Evolutionary conservation across 371 early-diverging fungal species (phyloP).

Genomic region (Apophysomyces variabilis): DNA sequence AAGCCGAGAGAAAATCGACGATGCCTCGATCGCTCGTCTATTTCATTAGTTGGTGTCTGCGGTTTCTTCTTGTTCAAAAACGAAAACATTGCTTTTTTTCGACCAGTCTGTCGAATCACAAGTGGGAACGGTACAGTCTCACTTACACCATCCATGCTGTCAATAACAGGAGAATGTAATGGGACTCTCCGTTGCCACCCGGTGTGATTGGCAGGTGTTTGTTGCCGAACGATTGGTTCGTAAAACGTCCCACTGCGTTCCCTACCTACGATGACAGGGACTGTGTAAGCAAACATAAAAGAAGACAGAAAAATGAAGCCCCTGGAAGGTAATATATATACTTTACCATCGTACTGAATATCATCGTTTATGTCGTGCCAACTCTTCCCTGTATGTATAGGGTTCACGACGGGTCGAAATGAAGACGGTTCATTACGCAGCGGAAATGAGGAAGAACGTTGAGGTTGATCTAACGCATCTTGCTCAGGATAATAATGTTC

Average conservation of each 20-base stretch:
- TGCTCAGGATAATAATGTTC: background rate
- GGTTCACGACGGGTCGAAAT: background rate
- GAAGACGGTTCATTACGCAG: background rate
- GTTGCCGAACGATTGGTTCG: background rate
- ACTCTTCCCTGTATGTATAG: background rate
- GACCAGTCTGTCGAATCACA: background rate
- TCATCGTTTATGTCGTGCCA: background rate
- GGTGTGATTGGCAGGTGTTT: background rate
- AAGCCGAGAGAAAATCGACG: slow-evolving; percentile 17
- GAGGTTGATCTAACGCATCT: background rate
- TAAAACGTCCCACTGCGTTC: background rate
- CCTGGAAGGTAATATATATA: background rate
- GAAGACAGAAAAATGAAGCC: background rate
- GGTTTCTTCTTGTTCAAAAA: slow-evolving; percentile 18
- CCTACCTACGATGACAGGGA: background rate
- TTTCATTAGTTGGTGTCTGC: background rate
- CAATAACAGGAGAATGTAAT: background rate
- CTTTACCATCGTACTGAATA: background rate
- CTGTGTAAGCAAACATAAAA: background rate
- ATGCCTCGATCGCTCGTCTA: background rate
- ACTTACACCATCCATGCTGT: background rate
- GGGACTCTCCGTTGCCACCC: slow-evolving; percentile 3
- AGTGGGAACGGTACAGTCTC: background rate
- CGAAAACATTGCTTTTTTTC: slow-evolving; percentile 13
- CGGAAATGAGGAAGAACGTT: background rate